A percentile compares a stretch with the other conserved stretches of the same genome.
Evolutionary conservation across 805 yeast species (phyloP).

Genomic region (Wickerhamiella parazyma): DNA sequence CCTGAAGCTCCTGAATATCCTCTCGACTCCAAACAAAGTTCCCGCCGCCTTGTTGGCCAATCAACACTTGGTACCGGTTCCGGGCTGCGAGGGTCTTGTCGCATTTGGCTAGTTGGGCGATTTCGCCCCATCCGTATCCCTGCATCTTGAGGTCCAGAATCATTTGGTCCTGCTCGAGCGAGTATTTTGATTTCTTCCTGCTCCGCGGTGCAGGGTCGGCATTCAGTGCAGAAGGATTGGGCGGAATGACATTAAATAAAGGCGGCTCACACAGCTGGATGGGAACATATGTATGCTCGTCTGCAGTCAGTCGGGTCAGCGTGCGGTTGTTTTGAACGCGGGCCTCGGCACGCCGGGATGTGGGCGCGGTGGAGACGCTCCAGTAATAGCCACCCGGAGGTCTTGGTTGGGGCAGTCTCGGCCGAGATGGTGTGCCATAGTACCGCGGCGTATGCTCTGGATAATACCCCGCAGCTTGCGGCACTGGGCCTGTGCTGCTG

Average conservation of each 20-base stretch:
- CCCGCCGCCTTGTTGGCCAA: conserved; percentile 74
- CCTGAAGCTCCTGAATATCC: conserved; percentile 39
- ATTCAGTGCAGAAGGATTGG: conserved; percentile 32
- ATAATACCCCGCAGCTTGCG: too few species aligned
- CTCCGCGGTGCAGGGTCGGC: conserved; percentile 36
- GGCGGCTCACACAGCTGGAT: conserved; percentile 38
- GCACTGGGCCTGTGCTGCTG: neutral
- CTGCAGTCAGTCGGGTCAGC: conserved; percentile 9
- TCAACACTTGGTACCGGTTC: conserved; percentile 63
- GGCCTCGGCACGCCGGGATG: conserved; percentile 2
- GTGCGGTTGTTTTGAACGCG: conserved; percentile 3
- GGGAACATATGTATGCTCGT: conserved; percentile 12
- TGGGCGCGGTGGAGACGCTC: conserved; percentile 12
- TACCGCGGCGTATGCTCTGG: neutral
- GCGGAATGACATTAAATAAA: conserved; percentile 28
- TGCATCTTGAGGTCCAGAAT: conserved; percentile 46
- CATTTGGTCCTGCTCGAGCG: conserved; percentile 52
- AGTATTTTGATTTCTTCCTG: conserved; percentile 53
- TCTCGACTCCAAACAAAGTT: conserved; percentile 47
- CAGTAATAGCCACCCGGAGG: conserved; percentile 19
- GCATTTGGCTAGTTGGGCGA: conserved; percentile 50
- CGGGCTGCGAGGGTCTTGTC: conserved; percentile 61
- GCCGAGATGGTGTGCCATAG: conserved; percentile 11
- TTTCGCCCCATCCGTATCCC: conserved; percentile 62
- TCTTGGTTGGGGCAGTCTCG: neutral